Conservation (phyloP, 768 basidiomycete species). For the Podaxis sp. region DNA sequence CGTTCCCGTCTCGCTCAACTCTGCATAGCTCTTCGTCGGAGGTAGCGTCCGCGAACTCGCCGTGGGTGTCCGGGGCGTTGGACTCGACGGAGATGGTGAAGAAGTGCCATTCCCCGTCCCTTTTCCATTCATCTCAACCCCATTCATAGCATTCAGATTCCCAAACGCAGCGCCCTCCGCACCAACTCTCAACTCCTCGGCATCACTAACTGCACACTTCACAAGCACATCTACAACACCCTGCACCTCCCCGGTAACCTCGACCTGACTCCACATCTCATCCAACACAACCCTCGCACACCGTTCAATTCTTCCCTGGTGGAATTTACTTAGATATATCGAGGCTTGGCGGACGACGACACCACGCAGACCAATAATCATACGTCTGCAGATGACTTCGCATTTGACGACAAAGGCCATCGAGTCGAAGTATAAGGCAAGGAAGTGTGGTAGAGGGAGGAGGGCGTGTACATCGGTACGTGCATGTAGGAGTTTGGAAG, state of each 20-base stretch:
- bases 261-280: conserved; percentile 87
- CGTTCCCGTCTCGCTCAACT: not conserved
- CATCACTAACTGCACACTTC: conserved; percentile 78
- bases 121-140: not conserved
- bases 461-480: conserved; percentile 77
- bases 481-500: conserved; percentile 70
- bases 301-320: conserved; percentile 70
- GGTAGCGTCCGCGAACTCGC: not conserved
- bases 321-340: conserved; percentile 81
- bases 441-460: conserved; percentile 70
- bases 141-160: conserved; percentile 7
- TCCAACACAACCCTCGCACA: conserved; percentile 93
- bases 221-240: conserved; percentile 69
- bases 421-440: conserved; percentile 75
- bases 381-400: conserved; percentile 79
- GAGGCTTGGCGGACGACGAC: conserved; percentile 88
- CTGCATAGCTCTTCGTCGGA: conserved; percentile 5
- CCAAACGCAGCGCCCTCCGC: conserved; percentile 24
- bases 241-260: conserved; percentile 66
- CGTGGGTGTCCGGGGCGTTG: not conserved
- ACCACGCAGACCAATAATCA: conserved; percentile 92
- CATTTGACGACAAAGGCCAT: conserved; percentile 90
- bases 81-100: not conserved
- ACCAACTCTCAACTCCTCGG: conserved; percentile 54
- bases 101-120: not conserved